Percentiles rank a stretch among this genome's conserved stretches.
phyloP scores from a whole-genome alignment of 306 rosid genomes.

The Trifolium pratense region DNA sequence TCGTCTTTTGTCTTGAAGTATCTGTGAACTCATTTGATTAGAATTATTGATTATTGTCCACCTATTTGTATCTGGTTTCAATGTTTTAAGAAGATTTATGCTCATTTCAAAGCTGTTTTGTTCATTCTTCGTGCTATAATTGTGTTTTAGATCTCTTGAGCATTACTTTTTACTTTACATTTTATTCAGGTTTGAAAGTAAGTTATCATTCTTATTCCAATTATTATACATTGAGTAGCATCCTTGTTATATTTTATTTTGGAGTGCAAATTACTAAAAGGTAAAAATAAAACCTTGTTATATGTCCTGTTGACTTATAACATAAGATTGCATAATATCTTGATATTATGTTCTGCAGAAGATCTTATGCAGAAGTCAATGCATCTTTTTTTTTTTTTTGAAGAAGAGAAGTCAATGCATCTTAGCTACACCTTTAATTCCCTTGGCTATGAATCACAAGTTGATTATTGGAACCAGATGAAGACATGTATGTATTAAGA shows the following conservation, averaged over 20 bases:
- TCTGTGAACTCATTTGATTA: not conserved
- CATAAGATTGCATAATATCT: not conserved
- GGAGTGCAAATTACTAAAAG: not conserved
- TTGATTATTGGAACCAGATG: no score
- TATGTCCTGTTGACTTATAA: not conserved
- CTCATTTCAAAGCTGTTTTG: constrained; percentile 9
- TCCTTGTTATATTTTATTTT: not conserved
- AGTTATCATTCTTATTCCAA: not conserved
- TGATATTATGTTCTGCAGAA: not conserved
- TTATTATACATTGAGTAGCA: not conserved
- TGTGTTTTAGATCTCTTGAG: constrained; percentile 21
- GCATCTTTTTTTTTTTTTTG: no score
- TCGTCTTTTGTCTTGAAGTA: constrained; percentile 63
- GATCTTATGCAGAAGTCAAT: not conserved
- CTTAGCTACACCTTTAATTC: no score
- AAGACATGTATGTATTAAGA: no score
- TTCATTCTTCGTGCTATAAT: not conserved
- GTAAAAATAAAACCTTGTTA: not conserved
- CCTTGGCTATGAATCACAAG: no score
- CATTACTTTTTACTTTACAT: not conserved
- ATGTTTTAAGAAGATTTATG: constrained; percentile 8
- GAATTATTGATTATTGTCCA: not conserved
- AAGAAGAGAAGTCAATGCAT: no score
- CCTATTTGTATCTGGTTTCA: constrained; percentile 13
- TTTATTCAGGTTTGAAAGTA: constrained; percentile 1